Evolutionary conservation across 1,139 yeast genomes (phyloP).

Genomic region (Taphrina communis): DNA sequence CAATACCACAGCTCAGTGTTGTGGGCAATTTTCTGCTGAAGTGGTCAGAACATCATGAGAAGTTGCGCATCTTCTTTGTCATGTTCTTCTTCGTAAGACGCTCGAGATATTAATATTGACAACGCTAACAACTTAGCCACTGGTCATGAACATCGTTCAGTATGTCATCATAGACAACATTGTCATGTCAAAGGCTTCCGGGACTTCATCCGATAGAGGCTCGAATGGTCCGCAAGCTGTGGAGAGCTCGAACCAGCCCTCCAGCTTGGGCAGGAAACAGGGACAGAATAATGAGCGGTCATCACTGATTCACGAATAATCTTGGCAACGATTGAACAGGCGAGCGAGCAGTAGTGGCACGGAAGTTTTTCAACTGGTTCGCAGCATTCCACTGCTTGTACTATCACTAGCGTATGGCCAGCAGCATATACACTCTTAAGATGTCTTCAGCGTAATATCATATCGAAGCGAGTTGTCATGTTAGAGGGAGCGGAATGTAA

Average conservation of each 20-base stretch:
- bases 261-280: not conserved
- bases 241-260: not conserved
- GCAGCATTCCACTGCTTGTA: not conserved
- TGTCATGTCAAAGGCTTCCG: slow-evolving; percentile 52
- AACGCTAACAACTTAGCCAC: slow-evolving; percentile 53
- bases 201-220: too few relatives aligned
- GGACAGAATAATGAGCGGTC: slow-evolving; percentile 18
- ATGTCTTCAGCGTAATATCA: too few relatives aligned
- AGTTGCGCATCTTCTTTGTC: slow-evolving; percentile 81
- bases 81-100: slow-evolving; percentile 65
- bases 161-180: slow-evolving; percentile 85
- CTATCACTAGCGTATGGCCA: not conserved
- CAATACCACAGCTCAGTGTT: slow-evolving; percentile 61
- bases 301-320: slow-evolving; percentile 17
- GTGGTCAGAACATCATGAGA: slow-evolving; percentile 82
- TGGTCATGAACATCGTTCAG: slow-evolving; percentile 67
- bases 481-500: too few relatives aligned
- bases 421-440: not conserved
- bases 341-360: not conserved
- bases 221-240: not conserved
- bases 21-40: slow-evolving; percentile 68
- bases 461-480: not conserved
- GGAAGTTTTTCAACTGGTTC: not conserved
- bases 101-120: not conserved
- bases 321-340: too few relatives aligned